Percentiles rank a stretch among this genome's conserved stretches.
Evolutionary conservation across 2,329 filamentous ascomycete species (phyloP).

Genomic region (Leptographium procerum): DNA sequence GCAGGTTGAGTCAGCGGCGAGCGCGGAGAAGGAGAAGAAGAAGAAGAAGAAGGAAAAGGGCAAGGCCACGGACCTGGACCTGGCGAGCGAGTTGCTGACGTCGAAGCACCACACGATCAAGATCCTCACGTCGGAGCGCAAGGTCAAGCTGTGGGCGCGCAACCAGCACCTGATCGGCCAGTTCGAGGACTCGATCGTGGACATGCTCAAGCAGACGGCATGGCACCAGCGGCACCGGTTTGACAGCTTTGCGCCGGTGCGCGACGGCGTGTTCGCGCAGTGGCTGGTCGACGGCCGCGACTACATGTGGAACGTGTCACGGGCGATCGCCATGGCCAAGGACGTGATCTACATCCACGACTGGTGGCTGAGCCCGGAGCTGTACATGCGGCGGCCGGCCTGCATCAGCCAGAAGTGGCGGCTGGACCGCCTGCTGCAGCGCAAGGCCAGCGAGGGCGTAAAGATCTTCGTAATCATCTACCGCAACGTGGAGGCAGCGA

Average conservation of each 20-base stretch:
- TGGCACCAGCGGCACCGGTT: slow-evolving; percentile 83
- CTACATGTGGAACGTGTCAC: slow-evolving; percentile 99
- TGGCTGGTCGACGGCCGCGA: slow-evolving; percentile 96
- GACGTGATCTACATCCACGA: slow-evolving; percentile 99
- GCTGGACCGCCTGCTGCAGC: slow-evolving; percentile 81
- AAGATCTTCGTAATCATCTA: slow-evolving; percentile 98
- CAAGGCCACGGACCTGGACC: slow-evolving; percentile 31
- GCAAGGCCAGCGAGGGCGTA: slow-evolving; percentile 87
- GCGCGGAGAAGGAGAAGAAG: slow-evolving; percentile 13
- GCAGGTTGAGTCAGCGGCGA: slow-evolving; percentile 28
- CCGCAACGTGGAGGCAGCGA: slow-evolving; percentile 90
- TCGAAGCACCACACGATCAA: slow-evolving; percentile 72
- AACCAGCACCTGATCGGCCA: slow-evolving; percentile 84
- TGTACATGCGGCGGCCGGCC: slow-evolving; percentile 88
- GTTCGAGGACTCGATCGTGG: slow-evolving; percentile 84
- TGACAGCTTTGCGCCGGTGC: slow-evolving; percentile 84
- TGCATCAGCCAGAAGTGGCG: slow-evolving; percentile 98
- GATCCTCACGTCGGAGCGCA: slow-evolving; percentile 83
- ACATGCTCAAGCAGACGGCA: slow-evolving; percentile 71
- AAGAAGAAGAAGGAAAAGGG: not conserved
- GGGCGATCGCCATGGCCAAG: slow-evolving; percentile 91
- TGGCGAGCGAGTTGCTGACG: slow-evolving; percentile 18
- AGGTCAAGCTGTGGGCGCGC: slow-evolving; percentile 78
- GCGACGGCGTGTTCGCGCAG: slow-evolving; percentile 77
- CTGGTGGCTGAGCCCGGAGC: slow-evolving; percentile 90